Conservation (phyloP, 208 protist species). For the Trypanosoma rangeli region DNA sequence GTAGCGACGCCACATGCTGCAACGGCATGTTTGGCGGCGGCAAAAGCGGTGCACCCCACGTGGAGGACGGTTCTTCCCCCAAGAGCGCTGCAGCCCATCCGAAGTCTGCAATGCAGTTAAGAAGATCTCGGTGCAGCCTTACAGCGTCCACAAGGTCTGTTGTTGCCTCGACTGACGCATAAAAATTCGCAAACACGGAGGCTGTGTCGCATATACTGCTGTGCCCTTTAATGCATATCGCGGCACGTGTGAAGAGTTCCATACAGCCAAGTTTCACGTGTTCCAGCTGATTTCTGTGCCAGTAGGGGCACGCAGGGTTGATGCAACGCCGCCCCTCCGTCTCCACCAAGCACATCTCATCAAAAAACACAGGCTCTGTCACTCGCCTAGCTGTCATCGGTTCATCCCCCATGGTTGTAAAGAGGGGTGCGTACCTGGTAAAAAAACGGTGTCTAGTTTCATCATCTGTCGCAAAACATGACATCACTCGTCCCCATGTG, state of each 20-base stretch:
- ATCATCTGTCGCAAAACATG: constrained; percentile 12
- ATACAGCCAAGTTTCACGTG: constrained; percentile 36
- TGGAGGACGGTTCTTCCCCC: neutral
- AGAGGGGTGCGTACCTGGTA: constrained; percentile 44
- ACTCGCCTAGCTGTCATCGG: neutral
- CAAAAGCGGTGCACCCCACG: constrained; percentile 22
- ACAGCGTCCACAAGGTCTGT: constrained; percentile 17
- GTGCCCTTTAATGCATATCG: constrained; percentile 5
- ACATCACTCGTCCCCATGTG: constrained; percentile 12
- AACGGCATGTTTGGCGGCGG: neutral
- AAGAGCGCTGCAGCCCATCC: constrained; percentile 18
- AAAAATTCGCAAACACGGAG: constrained; percentile 4
- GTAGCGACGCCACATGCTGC: constrained; percentile 5
- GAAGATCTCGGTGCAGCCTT: constrained; percentile 11
- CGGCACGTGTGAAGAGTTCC: constrained; percentile 4
- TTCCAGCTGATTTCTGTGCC: constrained; percentile 58
- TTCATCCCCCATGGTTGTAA: constrained; percentile 29
- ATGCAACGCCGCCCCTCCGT: constrained; percentile 29
- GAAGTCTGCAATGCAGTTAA: constrained; percentile 20
- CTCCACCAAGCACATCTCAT: constrained; percentile 73
- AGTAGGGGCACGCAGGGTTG: constrained; percentile 56
- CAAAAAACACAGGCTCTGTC: constrained; percentile 42
- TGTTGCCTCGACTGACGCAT: neutral
- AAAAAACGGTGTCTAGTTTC: constrained; percentile 38
- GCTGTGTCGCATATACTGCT: constrained; percentile 24